These are phyloP conservation scores for Talaromyces islandicus DNA, from an alignment of 2,329 filamentous ascomycete genomes.

Conservation along the genomic window DNA sequence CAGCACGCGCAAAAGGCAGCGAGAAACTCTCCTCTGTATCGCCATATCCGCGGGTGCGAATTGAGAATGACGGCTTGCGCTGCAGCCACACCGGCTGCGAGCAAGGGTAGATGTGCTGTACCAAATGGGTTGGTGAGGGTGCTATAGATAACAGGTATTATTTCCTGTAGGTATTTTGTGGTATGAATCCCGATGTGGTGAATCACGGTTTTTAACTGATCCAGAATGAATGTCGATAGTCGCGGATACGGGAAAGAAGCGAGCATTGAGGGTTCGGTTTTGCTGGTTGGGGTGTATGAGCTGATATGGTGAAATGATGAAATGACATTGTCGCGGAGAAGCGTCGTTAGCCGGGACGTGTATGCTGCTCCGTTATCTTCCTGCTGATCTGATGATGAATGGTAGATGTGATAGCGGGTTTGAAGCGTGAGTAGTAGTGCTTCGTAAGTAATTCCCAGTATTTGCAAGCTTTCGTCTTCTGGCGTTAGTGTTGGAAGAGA, in stretches of 20 bases:
- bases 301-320: slow-evolving; percentile 41
- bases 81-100: slow-evolving; percentile 49
- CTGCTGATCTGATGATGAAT: slow-evolving; percentile 12
- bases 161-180: slow-evolving; percentile 46
- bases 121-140: slow-evolving; percentile 66
- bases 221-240: slow-evolving; percentile 45
- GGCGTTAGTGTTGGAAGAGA: slow-evolving; percentile 73
- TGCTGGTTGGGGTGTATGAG: slow-evolving; percentile 33
- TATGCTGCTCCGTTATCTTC: slow-evolving; percentile 17
- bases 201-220: slow-evolving; percentile 22
- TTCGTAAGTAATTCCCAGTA: slow-evolving; percentile 62
- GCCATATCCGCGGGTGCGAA: slow-evolving; percentile 63
- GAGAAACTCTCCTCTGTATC: slow-evolving; percentile 59
- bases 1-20: slow-evolving; percentile 58
- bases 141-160: slow-evolving; percentile 61
- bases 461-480: slow-evolving; percentile 58
- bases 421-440: slow-evolving; percentile 56
- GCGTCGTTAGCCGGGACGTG: slow-evolving; percentile 18
- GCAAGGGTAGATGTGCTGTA: slow-evolving; percentile 46
- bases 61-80: slow-evolving; percentile 55
- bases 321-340: slow-evolving; percentile 30
- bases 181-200: slow-evolving; percentile 30
- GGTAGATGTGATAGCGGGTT: slow-evolving; percentile 33
- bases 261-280: slow-evolving; percentile 37
- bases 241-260: slow-evolving; percentile 35